Evolutionary conservation across 1,284 basidiomycete species (phyloP).

Genomic region (Sparassis latifolia): DNA sequence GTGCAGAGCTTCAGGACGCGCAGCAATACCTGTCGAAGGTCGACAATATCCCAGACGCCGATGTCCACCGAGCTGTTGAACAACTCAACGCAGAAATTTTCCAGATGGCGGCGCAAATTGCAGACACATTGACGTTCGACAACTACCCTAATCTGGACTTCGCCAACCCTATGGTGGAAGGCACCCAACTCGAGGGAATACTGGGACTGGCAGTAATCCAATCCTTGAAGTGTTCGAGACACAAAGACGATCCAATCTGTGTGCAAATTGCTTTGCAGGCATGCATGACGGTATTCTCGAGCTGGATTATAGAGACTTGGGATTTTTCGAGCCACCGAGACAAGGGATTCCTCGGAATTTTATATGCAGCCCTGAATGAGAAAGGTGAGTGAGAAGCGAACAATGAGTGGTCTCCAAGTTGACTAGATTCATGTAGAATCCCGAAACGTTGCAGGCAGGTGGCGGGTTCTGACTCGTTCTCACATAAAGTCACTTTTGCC

Average conservation of each 20-base stretch:
- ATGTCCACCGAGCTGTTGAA: constrained; percentile 37
- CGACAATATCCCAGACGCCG: constrained; percentile 37
- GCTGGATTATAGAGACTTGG: constrained; percentile 45
- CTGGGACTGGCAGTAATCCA: constrained; percentile 23
- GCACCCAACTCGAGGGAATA: not conserved
- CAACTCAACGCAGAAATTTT: constrained; percentile 39
- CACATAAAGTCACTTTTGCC: not conserved
- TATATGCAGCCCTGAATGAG: not conserved
- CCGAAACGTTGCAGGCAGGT: not conserved
- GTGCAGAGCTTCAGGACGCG: constrained; percentile 32
- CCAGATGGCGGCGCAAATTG: constrained; percentile 1
- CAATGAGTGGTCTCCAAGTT: too few relatives aligned
- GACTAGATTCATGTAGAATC: too few relatives aligned
- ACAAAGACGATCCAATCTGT: constrained; percentile 36
- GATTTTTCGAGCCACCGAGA: constrained; percentile 24
- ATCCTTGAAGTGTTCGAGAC: constrained; percentile 27
- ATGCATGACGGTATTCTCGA: constrained; percentile 34
- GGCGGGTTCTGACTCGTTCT: not conserved
- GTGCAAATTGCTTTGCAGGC: constrained; percentile 50
- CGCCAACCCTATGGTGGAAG: not conserved
- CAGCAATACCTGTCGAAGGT: constrained; percentile 38
- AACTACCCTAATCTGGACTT: too few relatives aligned
- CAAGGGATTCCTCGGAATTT: not conserved
- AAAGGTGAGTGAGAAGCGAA: not conserved
- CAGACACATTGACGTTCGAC: not conserved